A percentile compares a stretch with the other conserved stretches of the same genome.
phyloP scores from a whole-genome alignment of 179 eudicot genomes.

The Vitellaria paradoxa region DNA sequence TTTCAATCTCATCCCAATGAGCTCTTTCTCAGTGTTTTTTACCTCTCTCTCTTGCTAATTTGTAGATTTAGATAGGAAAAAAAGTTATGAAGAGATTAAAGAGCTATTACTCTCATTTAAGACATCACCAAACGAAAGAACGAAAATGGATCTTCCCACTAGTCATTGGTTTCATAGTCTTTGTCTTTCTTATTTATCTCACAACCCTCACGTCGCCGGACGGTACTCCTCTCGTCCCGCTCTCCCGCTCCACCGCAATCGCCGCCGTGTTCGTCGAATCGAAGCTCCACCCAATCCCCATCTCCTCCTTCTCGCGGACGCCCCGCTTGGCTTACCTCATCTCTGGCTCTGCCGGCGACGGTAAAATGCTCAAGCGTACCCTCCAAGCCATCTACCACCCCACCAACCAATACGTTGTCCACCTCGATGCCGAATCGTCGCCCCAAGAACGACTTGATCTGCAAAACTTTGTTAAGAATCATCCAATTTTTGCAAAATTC shows the following conservation, averaged over 20 bases:
- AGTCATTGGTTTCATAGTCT: conserved; percentile 49
- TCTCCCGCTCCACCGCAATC: conserved; percentile 27
- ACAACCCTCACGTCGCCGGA: conserved; percentile 57
- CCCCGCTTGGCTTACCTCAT: conserved; percentile 81
- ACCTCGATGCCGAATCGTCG: conserved; percentile 69
- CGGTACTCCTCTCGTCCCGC: conserved; percentile 31
- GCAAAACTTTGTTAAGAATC: conserved; percentile 34
- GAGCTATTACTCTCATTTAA: conserved; percentile 45
- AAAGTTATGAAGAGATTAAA: conserved; percentile 57
- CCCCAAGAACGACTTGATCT: conserved; percentile 48
- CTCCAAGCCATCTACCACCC: conserved; percentile 77
- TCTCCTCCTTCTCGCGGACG: conserved; percentile 39
- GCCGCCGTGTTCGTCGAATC: conserved; percentile 69
- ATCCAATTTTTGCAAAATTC: conserved; percentile 38
- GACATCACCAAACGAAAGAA: conserved; percentile 40
- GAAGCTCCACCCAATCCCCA: conserved; percentile 52
- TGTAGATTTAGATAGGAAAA: too few relatives aligned
- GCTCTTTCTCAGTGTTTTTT: background rate
- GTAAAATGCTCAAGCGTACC: conserved; percentile 50
- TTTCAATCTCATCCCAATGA: too few relatives aligned
- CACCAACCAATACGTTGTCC: conserved; percentile 64
- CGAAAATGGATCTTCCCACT: conserved; percentile 71
- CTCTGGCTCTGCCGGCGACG: conserved; percentile 82
- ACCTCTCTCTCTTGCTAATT: too few relatives aligned
- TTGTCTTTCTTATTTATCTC: conserved; percentile 57